A percentile compares a stretch with the other conserved stretches of the same genome.
Conservation (phyloP, 768 basidiomycete species). For the Sistotremastrum niveocremeum region DNA sequence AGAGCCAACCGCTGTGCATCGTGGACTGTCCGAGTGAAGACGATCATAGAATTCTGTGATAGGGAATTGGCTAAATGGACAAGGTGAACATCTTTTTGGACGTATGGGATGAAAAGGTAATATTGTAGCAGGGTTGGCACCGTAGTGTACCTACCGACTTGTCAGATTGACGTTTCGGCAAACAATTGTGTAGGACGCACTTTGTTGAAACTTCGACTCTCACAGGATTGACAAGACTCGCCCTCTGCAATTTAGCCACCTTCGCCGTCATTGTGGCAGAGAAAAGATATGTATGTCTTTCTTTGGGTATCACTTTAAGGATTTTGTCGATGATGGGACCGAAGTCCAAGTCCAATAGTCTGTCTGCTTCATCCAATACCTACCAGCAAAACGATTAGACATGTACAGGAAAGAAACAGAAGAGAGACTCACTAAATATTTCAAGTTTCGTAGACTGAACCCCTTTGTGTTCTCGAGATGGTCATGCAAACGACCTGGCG, state of each 20-base stretch:
- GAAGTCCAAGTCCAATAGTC: conserved; percentile 92
- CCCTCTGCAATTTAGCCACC: conserved; percentile 89
- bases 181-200: conserved; percentile 29
- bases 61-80: conserved; percentile 81
- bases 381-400: conserved; percentile 17
- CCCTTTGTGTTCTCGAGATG: conserved; percentile 97
- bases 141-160: conserved; percentile 70
- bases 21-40: conserved; percentile 92
- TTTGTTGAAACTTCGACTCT: conserved; percentile 88
- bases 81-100: conserved; percentile 85
- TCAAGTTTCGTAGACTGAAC: conserved; percentile 72
- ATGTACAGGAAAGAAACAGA: not conserved
- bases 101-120: conserved; percentile 85
- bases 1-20: conserved; percentile 89
- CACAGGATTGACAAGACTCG: conserved; percentile 87
- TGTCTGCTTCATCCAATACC: conserved; percentile 98
- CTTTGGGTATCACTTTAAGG: conserved; percentile 86
- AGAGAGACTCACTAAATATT: conserved; percentile 63
- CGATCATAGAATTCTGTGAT: conserved; percentile 85
- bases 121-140: conserved; percentile 92
- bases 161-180: not conserved
- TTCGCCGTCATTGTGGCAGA: conserved; percentile 99
- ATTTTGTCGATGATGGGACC: conserved; percentile 93
- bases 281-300: conserved; percentile 90
- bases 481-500: conserved; percentile 84